These are phyloP conservation scores for Cutaneotrichosporon daszewskae DNA, from an alignment of 1,284 basidiomycete species.

Conservation along the genomic window DNA sequence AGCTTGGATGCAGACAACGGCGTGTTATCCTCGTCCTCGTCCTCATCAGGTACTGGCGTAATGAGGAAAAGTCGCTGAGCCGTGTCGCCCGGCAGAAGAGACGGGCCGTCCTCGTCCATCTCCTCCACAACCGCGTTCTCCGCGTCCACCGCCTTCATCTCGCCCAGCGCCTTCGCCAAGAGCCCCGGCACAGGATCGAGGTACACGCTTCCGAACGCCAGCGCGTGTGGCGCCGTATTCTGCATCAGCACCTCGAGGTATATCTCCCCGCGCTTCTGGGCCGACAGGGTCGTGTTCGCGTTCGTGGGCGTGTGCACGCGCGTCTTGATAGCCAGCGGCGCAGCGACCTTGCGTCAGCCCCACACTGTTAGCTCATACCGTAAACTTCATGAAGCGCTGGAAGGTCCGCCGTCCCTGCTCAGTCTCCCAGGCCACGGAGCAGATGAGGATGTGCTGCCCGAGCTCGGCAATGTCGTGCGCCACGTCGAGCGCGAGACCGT, in stretches of 20 bases:
- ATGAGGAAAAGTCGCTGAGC: conserved; percentile 80
- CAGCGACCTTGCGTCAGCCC: conserved; percentile 60
- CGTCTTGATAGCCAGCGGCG: conserved; percentile 82
- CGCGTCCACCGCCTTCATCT: conserved; percentile 17
- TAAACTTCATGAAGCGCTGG: conserved; percentile 82
- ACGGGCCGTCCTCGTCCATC: conserved; percentile 23
- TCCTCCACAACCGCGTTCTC: neutral
- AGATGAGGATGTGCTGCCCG: conserved; percentile 38
- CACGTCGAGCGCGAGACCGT: conserved; percentile 27
- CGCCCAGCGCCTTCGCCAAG: conserved; percentile 47
- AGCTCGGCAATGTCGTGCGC: conserved; percentile 41
- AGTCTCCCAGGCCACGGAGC: conserved; percentile 44
- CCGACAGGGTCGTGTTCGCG: conserved; percentile 61
- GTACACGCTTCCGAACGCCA: conserved; percentile 68
- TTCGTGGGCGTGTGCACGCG: conserved; percentile 71
- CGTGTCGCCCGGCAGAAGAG: conserved; percentile 72
- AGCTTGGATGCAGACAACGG: conserved; percentile 58
- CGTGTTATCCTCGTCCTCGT: conserved; percentile 64
- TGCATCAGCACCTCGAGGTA: conserved; percentile 84
- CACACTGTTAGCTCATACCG: conserved; percentile 54
- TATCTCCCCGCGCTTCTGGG: conserved; percentile 63
- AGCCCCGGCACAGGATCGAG: conserved; percentile 70
- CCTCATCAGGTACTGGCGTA: conserved; percentile 49
- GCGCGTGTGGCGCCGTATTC: conserved; percentile 67
- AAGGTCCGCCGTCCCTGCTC: conserved; percentile 66